Conservation (phyloP, 805 yeast species). For the Yarrowia phangngaensis region DNA sequence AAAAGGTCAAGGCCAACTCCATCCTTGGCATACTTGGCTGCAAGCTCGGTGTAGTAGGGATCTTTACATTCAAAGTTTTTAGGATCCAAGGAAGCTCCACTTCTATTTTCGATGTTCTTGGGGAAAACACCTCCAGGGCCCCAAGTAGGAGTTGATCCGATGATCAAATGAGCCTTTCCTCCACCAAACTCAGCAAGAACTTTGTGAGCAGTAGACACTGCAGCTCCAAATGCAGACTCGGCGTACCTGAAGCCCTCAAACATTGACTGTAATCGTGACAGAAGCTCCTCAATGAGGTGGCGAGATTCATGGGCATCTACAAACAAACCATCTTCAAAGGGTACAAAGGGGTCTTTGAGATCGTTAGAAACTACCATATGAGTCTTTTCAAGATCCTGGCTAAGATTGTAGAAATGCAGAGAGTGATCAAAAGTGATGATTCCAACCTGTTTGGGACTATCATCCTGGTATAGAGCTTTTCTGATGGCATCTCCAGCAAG, state of each 20-base stretch:
- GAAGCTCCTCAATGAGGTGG: conserved; percentile 59
- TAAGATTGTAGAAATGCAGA: conserved; percentile 68
- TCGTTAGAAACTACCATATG: conserved; percentile 63
- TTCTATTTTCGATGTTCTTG: conserved; percentile 27
- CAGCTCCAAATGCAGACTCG: conserved; percentile 77
- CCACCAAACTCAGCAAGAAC: conserved; percentile 55
- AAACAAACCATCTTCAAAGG: conserved; percentile 68
- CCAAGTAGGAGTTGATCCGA: conserved; percentile 69
- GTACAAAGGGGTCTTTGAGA: conserved; percentile 75
- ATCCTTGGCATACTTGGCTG: conserved; percentile 51
- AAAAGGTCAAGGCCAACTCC: conserved; percentile 76
- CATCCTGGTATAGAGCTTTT: conserved; percentile 46
- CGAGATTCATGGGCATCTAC: conserved; percentile 71
- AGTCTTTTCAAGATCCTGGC: conserved; percentile 53
- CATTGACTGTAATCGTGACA: conserved; percentile 55
- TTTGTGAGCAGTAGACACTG: conserved; percentile 61
- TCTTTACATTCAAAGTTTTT: conserved; percentile 56
- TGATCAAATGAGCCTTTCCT: conserved; percentile 71
- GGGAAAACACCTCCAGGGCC: conserved; percentile 48
- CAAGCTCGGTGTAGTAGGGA: conserved; percentile 58
- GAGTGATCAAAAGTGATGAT: conserved; percentile 72
- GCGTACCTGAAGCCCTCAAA: conserved; percentile 43
- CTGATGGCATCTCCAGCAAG: conserved; percentile 69
- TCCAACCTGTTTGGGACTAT: conserved; percentile 50
- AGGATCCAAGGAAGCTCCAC: conserved; percentile 45